Evolutionary conservation across 1,284 basidiomycete genomes (phyloP).

Genomic region (Apiotrichum siamense): DNA sequence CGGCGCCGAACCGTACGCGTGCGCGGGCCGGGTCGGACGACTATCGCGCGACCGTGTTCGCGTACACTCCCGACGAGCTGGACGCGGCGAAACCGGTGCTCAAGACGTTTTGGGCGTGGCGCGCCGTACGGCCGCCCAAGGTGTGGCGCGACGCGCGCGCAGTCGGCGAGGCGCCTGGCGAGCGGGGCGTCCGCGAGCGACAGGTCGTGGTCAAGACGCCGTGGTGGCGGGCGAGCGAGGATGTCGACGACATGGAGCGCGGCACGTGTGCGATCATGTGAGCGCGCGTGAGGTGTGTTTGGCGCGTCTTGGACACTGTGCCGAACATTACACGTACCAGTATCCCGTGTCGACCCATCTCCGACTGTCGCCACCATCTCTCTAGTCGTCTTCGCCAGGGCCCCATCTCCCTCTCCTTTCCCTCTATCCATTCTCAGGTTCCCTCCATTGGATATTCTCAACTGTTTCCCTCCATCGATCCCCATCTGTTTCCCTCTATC

Average conservation of each 20-base stretch:
- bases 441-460: no score
- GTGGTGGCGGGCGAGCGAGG: constrained; percentile 8
- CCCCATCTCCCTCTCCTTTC: no score
- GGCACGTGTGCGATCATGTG: constrained; percentile 16
- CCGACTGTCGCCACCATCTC: no score
- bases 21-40: constrained; percentile 66
- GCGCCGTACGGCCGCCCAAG: constrained; percentile 57
- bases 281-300: neutral
- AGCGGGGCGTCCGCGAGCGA: neutral
- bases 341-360: no score
- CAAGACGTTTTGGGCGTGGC: constrained; percentile 82
- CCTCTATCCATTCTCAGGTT: no score
- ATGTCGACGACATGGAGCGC: constrained; percentile 14
- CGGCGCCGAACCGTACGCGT: constrained; percentile 53
- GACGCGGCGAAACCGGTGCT: constrained; percentile 53
- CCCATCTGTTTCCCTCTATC: neutral
- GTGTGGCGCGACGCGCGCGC: constrained; percentile 24
- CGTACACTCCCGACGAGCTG: constrained; percentile 24
- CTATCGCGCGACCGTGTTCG: constrained; percentile 54
- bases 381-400: no score
- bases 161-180: constrained; percentile 13
- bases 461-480: no score
- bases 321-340: no score
- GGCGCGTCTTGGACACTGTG: no score
- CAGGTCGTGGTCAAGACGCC: neutral